Evolutionary conservation across 2,329 filamentous ascomycete species (phyloP), one percentile per base, ranked within the genome.

Genomic region (Ceratocystis variospora): DNA sequence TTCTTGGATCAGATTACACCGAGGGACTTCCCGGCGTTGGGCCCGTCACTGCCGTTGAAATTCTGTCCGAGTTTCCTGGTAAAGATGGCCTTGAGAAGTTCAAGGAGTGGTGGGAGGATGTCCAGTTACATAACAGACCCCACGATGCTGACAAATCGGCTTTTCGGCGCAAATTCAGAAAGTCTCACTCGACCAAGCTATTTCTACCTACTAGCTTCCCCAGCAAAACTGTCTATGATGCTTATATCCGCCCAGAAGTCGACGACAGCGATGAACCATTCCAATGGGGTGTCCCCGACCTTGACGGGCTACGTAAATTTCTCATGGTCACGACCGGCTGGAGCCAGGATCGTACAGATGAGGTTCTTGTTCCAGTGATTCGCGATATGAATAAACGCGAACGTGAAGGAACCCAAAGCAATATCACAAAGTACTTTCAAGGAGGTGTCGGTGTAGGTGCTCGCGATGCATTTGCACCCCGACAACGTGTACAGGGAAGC

Each of bases 321-420:
- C 79, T 99, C 46, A 96, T 95, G 88, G 79, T 83, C 1, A 96
- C 93, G 1, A 90, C 99, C 70, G 94, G 94, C 0, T 99, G 94
- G 94, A 86, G 81, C 65, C 87, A 88, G 74, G 93, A 97, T 75
- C 81, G 91, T 6, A 97, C 93, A 0, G 94, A 99, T 72, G 94
- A 99, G 75, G 89, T 99, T 1, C 82, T 99, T 1, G 90, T 99
- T 1, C 94, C 94, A 0, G 95, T 99, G 1, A 94, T 99, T 69
- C 83, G 87, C 66, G 94, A 99, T 72, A 96, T 99, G 89, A 97
- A 97, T 73, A 83, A 85, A 3, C 82, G 94, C 48, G 88, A 90
- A 70, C 81, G 85, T 33, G 94, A 97, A 76, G 94, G 94, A 5
- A 97, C 93, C 19, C 94, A 99, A 78, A 87, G 86, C 67, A 99